Evolutionary conservation across 2,329 filamentous ascomycete species (phyloP).

Genomic region (Colletotrichum zoysiae): DNA sequence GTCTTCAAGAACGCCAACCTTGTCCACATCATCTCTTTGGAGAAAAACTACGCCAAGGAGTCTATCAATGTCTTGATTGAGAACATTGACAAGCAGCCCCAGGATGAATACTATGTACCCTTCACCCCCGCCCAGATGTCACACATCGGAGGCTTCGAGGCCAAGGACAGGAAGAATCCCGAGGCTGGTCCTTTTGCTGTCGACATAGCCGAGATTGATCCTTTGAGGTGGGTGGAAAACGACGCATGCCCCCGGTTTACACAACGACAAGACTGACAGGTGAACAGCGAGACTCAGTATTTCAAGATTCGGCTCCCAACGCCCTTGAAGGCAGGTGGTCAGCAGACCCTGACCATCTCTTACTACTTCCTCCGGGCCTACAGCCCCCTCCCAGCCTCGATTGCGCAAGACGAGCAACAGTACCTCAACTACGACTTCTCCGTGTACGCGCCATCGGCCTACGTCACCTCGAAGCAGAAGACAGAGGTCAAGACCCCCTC

Average conservation of each 20-base stretch:
- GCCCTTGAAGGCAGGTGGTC: slow-evolving; percentile 79
- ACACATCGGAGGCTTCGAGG: slow-evolving; percentile 87
- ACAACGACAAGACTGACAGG: slow-evolving; percentile 6
- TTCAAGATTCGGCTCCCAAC: slow-evolving; percentile 84
- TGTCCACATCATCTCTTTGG: slow-evolving; percentile 88
- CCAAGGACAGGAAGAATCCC: slow-evolving; percentile 88
- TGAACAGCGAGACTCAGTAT: slow-evolving; percentile 77
- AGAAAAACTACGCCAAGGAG: slow-evolving; percentile 93
- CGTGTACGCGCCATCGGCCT: slow-evolving; percentile 85
- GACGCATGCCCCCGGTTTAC: slow-evolving; percentile 12
- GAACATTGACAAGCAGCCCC: slow-evolving; percentile 83
- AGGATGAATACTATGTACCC: slow-evolving; percentile 91
- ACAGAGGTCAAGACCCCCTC: slow-evolving; percentile 93
- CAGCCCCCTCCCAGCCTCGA: slow-evolving; percentile 81
- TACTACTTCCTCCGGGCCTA: slow-evolving; percentile 87
- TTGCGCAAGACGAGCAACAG: slow-evolving; percentile 88
- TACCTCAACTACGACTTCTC: slow-evolving; percentile 89
- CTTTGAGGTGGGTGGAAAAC: slow-evolving; percentile 63
- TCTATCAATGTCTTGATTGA: slow-evolving; percentile 94
- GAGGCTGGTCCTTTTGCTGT: slow-evolving; percentile 76
- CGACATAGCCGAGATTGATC: slow-evolving; percentile 74
- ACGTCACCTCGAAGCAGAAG: slow-evolving; percentile 92
- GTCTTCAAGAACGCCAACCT: slow-evolving; percentile 96
- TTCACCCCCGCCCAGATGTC: slow-evolving; percentile 83
- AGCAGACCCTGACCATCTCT: slow-evolving; percentile 89